Conservation (phyloP, 2,329 filamentous ascomycete species). For the Helminthosporium solani region DNA sequence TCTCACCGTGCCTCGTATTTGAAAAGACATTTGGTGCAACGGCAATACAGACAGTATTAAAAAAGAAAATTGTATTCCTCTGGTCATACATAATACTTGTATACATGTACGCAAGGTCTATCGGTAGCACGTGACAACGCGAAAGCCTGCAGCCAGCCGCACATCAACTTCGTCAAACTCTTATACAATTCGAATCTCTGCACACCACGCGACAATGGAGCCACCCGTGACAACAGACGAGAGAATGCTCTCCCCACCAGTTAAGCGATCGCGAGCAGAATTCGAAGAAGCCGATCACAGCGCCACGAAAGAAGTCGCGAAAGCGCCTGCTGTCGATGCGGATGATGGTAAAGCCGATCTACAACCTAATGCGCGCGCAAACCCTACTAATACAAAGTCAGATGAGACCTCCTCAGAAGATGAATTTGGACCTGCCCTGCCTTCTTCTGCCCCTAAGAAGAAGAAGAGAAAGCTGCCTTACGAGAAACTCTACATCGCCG, state of each 20-base stretch:
- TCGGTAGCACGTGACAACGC: conserved; percentile 3
- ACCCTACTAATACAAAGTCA: conserved; percentile 14
- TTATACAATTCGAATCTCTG: background rate
- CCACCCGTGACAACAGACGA: background rate
- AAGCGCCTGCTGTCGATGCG: conserved; percentile 7
- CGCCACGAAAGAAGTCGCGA: conserved; percentile 1
- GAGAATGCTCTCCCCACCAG: conserved; percentile 9
- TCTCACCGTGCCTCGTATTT: too few species aligned
- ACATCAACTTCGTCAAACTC: background rate
- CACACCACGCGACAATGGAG: background rate
- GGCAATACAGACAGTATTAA: too few species aligned
- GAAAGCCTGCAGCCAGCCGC: background rate
- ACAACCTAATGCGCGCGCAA: conserved; percentile 13
- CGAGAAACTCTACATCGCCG: conserved; percentile 91
- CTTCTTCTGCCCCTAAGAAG: conserved; percentile 77
- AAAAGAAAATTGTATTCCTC: too few species aligned
- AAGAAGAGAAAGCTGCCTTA: conserved; percentile 88
- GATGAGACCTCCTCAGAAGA: conserved; percentile 65
- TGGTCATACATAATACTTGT: too few species aligned
- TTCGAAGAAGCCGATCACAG: conserved; percentile 21
- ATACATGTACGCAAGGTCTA: too few species aligned
- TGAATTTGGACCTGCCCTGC: conserved; percentile 90
- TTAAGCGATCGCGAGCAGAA: conserved; percentile 23
- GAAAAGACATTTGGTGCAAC: too few species aligned
- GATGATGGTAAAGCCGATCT: conserved; percentile 14